phyloP scores from a whole-genome alignment of 345 rosid genomes.

The Diplotaxis tenuifolia region DNA sequence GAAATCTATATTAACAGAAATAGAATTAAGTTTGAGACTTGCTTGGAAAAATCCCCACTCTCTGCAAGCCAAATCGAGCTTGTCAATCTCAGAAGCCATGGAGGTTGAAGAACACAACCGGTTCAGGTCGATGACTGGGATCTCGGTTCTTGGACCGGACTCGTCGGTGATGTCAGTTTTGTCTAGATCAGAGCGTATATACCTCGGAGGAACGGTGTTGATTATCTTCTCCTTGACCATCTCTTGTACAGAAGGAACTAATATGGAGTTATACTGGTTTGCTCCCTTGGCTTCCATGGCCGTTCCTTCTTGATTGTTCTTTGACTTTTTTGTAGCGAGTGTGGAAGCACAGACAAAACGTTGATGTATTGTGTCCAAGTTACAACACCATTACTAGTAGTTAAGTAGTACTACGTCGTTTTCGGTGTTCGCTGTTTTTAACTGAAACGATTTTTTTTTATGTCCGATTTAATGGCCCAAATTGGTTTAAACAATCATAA shows the following conservation, averaged over 20 bases:
- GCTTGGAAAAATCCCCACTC: constrained; percentile 54
- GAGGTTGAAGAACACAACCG: constrained; percentile 8
- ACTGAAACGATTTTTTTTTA: too few species aligned
- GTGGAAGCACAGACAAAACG: background rate
- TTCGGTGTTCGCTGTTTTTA: background rate
- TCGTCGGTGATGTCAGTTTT: background rate
- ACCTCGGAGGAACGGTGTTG: constrained; percentile 22
- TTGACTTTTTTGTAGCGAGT: background rate
- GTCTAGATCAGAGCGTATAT: constrained; percentile 20
- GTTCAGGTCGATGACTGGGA: constrained; percentile 24
- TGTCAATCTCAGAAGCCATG: constrained; percentile 27
- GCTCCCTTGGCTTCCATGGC: constrained; percentile 12
- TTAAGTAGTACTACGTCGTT: background rate
- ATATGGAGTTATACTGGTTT: constrained; percentile 3
- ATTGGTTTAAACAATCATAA: too few species aligned
- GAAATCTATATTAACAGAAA: too few species aligned
- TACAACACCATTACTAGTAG: background rate
- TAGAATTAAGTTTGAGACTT: background rate
- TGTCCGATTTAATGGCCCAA: too few species aligned
- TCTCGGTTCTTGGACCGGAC: background rate
- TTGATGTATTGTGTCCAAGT: background rate
- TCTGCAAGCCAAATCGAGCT: constrained; percentile 52
- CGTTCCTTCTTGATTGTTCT: background rate
- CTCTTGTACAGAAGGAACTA: constrained; percentile 32
- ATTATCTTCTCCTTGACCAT: constrained; percentile 13